Conservation (phyloP, 2,329 filamentous ascomycete species). For the Chrysosporium keratinophilum region DNA sequence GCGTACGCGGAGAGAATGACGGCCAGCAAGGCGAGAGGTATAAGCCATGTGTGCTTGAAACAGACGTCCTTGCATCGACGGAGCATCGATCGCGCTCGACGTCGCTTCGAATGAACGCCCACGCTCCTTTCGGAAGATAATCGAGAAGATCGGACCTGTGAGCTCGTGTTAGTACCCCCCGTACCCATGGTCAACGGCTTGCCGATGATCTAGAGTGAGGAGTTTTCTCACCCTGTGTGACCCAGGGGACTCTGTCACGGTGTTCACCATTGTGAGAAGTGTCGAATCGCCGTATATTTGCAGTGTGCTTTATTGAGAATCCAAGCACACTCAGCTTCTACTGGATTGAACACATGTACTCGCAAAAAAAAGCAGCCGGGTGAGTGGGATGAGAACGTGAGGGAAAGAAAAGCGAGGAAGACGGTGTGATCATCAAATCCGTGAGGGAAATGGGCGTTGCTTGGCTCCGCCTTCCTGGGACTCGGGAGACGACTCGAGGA, state of each 20-base stretch:
- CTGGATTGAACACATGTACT: too few species aligned
- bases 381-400: too few species aligned
- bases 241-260: neutral
- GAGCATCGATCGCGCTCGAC: constrained; percentile 35
- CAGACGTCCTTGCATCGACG: constrained; percentile 36
- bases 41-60: constrained; percentile 49
- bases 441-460: neutral
- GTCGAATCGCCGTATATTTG: neutral
- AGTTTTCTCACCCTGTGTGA: neutral
- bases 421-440: neutral
- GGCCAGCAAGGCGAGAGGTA: constrained; percentile 58
- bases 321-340: too few species aligned
- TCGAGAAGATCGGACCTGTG: constrained; percentile 13
- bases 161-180: neutral
- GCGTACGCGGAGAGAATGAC: constrained; percentile 59
- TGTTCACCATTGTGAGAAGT: neutral
- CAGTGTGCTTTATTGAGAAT: too few species aligned
- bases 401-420: neutral
- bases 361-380: too few species aligned
- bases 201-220: too few species aligned
- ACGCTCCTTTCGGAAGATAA: constrained; percentile 22
- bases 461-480: constrained; percentile 10
- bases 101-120: constrained; percentile 35
- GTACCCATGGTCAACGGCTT: neutral
- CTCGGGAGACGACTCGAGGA: neutral